Percentiles rank a stretch among this genome's conserved stretches.
Conservation (phyloP, 257 asterid genomes). For the Solanum pimpinellifolium region DNA sequence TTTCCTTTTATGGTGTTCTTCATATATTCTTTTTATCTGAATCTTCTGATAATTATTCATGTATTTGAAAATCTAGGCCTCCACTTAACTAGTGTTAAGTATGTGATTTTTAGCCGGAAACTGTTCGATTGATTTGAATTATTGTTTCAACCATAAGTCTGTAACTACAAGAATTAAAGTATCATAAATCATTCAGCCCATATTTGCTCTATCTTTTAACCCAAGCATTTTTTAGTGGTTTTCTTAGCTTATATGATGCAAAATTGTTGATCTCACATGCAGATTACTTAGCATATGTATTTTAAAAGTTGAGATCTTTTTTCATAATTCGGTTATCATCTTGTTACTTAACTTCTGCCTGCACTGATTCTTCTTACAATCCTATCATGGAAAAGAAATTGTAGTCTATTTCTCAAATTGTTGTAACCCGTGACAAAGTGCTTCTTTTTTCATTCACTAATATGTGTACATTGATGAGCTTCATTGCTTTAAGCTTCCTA, state of each 20-base stretch:
- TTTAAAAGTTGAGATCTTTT: not conserved
- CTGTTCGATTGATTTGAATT: not conserved
- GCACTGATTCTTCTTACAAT: not conserved
- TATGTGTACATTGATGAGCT: not conserved
- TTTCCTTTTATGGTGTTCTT: not conserved
- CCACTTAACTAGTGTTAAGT: not conserved
- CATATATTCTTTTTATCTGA: not conserved
- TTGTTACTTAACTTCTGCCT: not conserved
- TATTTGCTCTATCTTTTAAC: not conserved
- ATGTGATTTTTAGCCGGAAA: not conserved
- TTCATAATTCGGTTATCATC: not conserved
- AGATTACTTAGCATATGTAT: not conserved
- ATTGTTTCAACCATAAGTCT: not conserved
- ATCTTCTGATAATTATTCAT: not conserved
- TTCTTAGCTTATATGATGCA: not conserved
- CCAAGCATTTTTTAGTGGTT: not conserved
- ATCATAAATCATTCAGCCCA: not conserved
- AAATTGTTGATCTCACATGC: not conserved
- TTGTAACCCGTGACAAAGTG: not conserved
- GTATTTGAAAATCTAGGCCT: not conserved
- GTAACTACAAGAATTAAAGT: not conserved
- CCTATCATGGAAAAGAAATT: not conserved
- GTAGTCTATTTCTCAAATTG: not conserved
- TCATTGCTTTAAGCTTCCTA: not conserved
- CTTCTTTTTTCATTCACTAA: not conserved